phyloP scores from a whole-genome alignment of 305 asterid species.

The Fraxinus greggii region DNA sequence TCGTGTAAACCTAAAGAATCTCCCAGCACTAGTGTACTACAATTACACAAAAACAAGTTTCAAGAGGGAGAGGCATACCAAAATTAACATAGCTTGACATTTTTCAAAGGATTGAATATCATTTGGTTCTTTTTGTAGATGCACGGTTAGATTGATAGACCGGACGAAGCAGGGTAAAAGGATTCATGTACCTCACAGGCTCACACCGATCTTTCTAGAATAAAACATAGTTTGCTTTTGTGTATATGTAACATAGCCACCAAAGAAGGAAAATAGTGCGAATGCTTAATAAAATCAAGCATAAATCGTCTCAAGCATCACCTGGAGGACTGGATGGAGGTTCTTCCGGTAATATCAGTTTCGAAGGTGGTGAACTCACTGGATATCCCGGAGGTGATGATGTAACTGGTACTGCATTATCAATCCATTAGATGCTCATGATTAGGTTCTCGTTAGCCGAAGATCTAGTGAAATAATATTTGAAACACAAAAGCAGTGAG shows the following conservation, averaged over 20 bases:
- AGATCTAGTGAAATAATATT: neutral
- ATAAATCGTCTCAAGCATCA: constrained; percentile 27
- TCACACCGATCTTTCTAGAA: neutral
- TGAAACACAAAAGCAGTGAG: constrained; percentile 13
- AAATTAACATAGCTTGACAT: neutral
- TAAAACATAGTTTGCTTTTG: neutral
- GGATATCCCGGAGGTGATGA: constrained; percentile 46
- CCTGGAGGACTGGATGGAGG: constrained; percentile 75
- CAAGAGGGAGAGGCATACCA: neutral
- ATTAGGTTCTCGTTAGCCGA: neutral
- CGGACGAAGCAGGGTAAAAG: neutral
- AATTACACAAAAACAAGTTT: neutral
- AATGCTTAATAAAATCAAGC: constrained; percentile 15
- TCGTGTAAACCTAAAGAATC: neutral
- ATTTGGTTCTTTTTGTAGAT: neutral
- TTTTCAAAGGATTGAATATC: neutral
- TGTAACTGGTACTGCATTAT: constrained; percentile 34
- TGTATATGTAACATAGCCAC: neutral
- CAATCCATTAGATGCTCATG: constrained; percentile 13
- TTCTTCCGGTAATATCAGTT: constrained; percentile 34
- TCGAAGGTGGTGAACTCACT: constrained; percentile 34
- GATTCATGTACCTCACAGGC: neutral
- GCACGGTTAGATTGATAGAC: neutral
- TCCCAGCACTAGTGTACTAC: neutral
- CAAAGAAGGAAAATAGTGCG: neutral